A percentile compares a stretch with the other conserved stretches of the same genome.
These are phyloP conservation scores for Gorgonomyces haynaldii DNA, from an alignment of 192 early-diverging fungal genomes.

Conservation along the genomic window DNA sequence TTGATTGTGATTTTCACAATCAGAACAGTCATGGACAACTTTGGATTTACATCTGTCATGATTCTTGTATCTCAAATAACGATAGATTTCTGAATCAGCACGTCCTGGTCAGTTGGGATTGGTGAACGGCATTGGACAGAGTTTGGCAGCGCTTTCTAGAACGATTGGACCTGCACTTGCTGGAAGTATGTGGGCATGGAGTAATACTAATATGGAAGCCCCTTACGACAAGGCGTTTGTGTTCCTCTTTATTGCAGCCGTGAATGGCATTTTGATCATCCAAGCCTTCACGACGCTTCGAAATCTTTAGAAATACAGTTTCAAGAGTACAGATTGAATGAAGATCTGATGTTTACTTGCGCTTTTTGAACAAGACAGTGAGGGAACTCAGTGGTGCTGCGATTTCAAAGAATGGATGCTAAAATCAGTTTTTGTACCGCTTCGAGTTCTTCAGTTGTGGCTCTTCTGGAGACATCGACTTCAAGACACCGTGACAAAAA, in stretches of 20 bases:
- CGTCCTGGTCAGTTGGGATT: slow-evolving; percentile 10
- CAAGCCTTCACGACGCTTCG: too few relatives aligned
- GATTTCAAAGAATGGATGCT: slow-evolving; percentile 76
- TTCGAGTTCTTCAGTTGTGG: slow-evolving; percentile 72
- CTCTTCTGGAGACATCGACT: slow-evolving; percentile 77
- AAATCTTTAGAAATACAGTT: too few relatives aligned
- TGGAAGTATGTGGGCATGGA: slow-evolving; percentile 15
- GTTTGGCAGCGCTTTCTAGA: slow-evolving; percentile 11
- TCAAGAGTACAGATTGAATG: too few relatives aligned
- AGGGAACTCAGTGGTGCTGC: slow-evolving; percentile 50
- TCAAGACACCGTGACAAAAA: slow-evolving; percentile 88
- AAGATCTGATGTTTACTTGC: too few relatives aligned
- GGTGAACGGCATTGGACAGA: slow-evolving; percentile 22
- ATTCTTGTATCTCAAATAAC: background rate
- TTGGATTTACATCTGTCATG: background rate
- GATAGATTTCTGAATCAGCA: background rate
- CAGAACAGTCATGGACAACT: background rate
- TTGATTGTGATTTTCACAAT: slow-evolving; percentile 24
- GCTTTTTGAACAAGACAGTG: background rate
- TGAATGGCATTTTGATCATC: too few relatives aligned
- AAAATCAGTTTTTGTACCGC: too few relatives aligned
- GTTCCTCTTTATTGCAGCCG: too few relatives aligned
- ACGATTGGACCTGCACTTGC: slow-evolving; percentile 22
- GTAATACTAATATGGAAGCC: too few relatives aligned
- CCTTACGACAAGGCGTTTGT: too few relatives aligned